Base-by-base conservation (phyloP, 2,329 filamentous ascomycete genomes). In the Cercospora sp. region DNA sequence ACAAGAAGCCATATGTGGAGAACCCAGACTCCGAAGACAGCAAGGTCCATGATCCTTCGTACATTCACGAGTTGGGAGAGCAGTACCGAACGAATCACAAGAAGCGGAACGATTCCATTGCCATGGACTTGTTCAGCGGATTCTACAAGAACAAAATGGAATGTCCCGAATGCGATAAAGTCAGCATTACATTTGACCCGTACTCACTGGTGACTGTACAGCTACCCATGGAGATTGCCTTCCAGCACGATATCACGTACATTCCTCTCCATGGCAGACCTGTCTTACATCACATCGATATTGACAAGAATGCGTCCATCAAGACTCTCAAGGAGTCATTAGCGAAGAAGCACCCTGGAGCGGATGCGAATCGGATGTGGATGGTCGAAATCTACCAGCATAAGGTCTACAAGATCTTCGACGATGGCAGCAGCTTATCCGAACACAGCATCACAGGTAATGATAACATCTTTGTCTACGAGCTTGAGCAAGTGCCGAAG, bases 101-200 rank as follows among this genome's bases (percentile, higher is more conserved):
- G 76, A 90, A 90, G 71, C 90, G 95, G 63, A 97, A 99, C 73
- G 93, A 98, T 77, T 98, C 95, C 0, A 91, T 98, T 48, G 92
- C 97, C 72, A 94, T 93, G 66, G 95, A 99, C 77, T 85, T 99
- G 10, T 99, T 99, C 79, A 96, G 93, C 23, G 95, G 95, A 71
- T 93, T 98, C 86, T 99, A 98, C 86, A 97, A 98, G 82, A 98
- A 96, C 55, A 98, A 94, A 0, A 87, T 99, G 71, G 90, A 95
- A 71, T 99, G 95, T 77, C 95, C 95, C 0, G 87, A 86, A 7
- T 99, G 95, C 79, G 87, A 90, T 73, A 99, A 98, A 82, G 91
- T 98, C 80, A 97, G 94, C 86, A 97, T 99, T 75, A 98, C 95
- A 0, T 99, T 99, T 76, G 95, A 99, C 78, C 95, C 95, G 0